Percentiles rank a stretch among this genome's conserved stretches.
These are phyloP conservation scores for Coffea eugenioides DNA, from an alignment of 257 asterid species.

Conservation along the genomic window DNA sequence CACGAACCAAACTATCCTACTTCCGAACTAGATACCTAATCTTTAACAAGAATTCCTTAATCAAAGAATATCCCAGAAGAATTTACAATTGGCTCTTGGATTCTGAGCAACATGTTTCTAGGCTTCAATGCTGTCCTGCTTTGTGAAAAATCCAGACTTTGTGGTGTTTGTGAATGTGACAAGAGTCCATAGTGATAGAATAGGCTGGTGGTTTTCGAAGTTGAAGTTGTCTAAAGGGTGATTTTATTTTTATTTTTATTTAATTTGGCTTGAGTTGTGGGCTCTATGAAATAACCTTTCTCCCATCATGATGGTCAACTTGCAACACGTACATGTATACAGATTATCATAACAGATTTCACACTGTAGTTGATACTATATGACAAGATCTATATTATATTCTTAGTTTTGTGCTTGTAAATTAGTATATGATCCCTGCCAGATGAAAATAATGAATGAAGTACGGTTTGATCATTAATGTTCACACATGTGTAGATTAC, in stretches of 20 bases:
- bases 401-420: background rate
- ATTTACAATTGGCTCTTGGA: background rate
- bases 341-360: background rate
- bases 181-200: background rate
- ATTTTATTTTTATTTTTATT: no score
- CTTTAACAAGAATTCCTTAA: background rate
- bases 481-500: background rate
- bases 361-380: no score
- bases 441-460: background rate
- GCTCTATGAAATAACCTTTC: background rate
- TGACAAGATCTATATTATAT: background rate
- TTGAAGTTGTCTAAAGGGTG: background rate
- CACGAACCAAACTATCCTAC: background rate
- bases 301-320: background rate
- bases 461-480: background rate
- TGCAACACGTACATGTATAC: background rate
- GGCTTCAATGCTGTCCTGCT: background rate
- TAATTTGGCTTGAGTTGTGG: background rate
- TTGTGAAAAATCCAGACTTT: background rate
- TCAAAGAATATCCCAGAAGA: background rate
- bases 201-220: background rate
- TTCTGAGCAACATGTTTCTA: background rate
- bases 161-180: background rate
- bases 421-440: constrained; percentile 1
- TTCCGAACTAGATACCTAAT: background rate